phyloP scores from a whole-genome alignment of 225 moss, liverwort and hornwort species.

The Neckera pumila region DNA sequence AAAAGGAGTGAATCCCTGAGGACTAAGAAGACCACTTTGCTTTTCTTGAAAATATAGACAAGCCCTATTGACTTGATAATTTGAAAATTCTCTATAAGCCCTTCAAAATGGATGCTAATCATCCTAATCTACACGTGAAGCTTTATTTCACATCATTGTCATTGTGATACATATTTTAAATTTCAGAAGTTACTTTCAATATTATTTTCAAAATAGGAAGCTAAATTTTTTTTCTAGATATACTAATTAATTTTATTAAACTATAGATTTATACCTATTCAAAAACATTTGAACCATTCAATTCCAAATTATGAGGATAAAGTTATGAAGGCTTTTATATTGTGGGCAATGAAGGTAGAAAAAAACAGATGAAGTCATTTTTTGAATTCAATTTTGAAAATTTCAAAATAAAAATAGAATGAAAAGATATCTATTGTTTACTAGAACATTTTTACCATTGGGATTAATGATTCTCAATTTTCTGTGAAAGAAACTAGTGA shows the following conservation, averaged over 20 bases:
- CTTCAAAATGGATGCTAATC: not conserved
- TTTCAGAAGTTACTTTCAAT: not conserved
- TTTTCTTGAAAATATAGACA: accelerated
- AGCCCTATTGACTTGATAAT: not conserved
- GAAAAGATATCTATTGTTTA: not conserved
- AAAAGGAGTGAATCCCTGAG: too few species aligned
- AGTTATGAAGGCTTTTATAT: not conserved
- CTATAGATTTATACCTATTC: not conserved
- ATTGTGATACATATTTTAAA: not conserved
- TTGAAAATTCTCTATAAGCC: not conserved
- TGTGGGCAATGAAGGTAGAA: not conserved
- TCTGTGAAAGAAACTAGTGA: not conserved
- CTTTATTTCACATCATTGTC: not conserved
- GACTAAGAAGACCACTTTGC: accelerated
- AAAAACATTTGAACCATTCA: not conserved
- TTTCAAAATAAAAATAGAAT: not conserved
- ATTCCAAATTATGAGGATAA: not conserved
- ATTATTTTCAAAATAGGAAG: not conserved
- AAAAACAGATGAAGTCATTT: not conserved
- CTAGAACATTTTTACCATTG: not conserved
- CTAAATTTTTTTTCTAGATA: too few species aligned
- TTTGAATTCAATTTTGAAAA: not conserved
- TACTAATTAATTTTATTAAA: not conserved
- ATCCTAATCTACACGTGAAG: not conserved
- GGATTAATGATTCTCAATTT: not conserved